Evolutionary conservation across 1,139 yeast genomes (phyloP).

Genomic region (Magnusiomyces fungicola): DNA sequence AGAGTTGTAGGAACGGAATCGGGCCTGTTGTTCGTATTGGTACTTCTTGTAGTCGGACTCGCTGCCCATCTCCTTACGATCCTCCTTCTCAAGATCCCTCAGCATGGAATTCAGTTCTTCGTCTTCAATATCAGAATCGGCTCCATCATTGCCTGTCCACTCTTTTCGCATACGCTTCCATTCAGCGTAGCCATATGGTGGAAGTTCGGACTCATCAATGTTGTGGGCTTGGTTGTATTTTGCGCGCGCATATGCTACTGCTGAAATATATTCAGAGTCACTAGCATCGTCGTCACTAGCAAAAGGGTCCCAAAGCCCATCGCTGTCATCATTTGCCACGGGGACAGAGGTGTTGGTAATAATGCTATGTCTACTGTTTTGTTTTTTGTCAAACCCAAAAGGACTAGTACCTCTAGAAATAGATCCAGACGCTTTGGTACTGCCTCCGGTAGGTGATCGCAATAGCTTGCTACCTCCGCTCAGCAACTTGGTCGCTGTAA

Average conservation of each 20-base stretch:
- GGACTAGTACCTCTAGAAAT: no score
- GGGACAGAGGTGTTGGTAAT: neutral
- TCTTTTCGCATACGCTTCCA: constrained; percentile 27
- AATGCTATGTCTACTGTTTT: no score
- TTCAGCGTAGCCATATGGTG: constrained; percentile 22
- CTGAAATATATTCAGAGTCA: neutral
- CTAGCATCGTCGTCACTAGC: neutral
- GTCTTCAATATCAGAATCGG: neutral
- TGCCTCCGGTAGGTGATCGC: no score
- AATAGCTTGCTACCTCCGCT: no score
- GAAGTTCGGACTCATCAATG: constrained; percentile 10
- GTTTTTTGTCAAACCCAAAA: no score
- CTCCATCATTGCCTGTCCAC: constrained; percentile 21
- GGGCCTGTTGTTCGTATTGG: neutral
- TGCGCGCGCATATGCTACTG: neutral
- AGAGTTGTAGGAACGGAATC: no score
- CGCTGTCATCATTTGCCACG: neutral
- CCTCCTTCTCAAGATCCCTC: constrained; percentile 3
- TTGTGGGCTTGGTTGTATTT: neutral
- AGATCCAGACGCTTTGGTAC: no score
- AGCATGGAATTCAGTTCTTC: no score
- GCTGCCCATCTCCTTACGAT: neutral
- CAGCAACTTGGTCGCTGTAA: no score
- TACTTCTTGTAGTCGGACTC: neutral
- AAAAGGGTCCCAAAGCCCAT: constrained; percentile 3